Percentiles rank a stretch among this genome's conserved stretches.
Conservation (phyloP, 139 green algal species). For the Dunaliella primolecta region DNA sequence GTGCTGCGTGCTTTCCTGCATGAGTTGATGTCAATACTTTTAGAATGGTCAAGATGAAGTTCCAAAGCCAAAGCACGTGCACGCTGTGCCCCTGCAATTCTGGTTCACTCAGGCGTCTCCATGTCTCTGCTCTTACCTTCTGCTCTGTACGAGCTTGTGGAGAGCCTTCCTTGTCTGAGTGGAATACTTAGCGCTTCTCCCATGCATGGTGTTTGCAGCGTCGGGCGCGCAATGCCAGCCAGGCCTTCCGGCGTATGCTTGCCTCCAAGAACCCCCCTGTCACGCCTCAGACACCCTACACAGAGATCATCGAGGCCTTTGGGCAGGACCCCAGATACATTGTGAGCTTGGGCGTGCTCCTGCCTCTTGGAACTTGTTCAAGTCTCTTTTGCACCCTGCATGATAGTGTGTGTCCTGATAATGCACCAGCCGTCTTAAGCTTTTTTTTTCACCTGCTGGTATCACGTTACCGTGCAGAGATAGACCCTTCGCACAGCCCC, state of each 20-base stretch:
- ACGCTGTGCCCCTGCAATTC: too few species aligned
- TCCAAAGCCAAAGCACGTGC: too few species aligned
- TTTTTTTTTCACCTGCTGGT: neutral
- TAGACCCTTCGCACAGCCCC: neutral
- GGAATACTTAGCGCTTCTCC: too few species aligned
- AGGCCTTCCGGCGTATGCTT: constrained; percentile 22
- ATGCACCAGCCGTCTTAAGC: neutral
- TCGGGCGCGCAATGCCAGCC: neutral
- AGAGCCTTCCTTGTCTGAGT: too few species aligned
- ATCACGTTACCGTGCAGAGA: neutral
- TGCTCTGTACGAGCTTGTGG: too few species aligned
- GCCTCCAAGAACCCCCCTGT: constrained; percentile 15
- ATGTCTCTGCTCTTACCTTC: too few species aligned
- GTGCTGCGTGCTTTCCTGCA: too few species aligned
- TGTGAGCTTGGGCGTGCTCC: neutral
- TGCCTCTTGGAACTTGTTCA: neutral
- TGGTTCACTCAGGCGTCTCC: too few species aligned
- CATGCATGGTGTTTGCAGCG: constrained; percentile 1
- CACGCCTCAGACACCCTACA: neutral
- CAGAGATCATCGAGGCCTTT: neutral
- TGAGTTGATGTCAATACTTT: too few species aligned
- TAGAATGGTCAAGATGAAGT: too few species aligned
- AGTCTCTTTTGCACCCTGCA: neutral
- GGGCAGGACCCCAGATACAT: constrained; percentile 12
- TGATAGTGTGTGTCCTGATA: neutral